Evolutionary conservation across 129 eudicot genomes (phyloP).

Genomic region (Glebionis coronaria): DNA sequence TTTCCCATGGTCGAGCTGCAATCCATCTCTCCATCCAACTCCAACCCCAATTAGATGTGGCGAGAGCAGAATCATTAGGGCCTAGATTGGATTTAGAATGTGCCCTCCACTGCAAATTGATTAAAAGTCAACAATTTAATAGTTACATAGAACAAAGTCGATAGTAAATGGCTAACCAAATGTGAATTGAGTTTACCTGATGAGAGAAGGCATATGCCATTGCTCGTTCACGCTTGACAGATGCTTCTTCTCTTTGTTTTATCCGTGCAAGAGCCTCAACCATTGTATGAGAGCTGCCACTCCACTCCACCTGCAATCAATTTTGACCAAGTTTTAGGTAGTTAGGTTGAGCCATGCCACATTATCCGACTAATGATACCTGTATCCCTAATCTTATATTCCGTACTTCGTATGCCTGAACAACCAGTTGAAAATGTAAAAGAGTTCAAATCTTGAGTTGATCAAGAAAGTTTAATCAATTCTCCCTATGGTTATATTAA

Average conservation of each 20-base stretch:
- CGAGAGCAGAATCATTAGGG: slow-evolving; percentile 36
- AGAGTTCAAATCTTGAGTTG: neutral
- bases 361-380: slow-evolving; percentile 5
- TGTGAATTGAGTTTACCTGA: slow-evolving; percentile 49
- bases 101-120: slow-evolving; percentile 81
- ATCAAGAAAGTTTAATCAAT: neutral
- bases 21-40: slow-evolving; percentile 99
- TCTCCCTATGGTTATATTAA: neutral
- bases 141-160: neutral
- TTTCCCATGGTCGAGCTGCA: slow-evolving; percentile 96
- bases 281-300: slow-evolving; percentile 67
- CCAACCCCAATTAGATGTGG: slow-evolving; percentile 96
- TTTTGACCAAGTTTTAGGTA: slow-evolving; percentile 16
- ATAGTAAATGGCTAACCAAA: neutral
- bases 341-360: neutral
- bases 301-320: slow-evolving; percentile 77
- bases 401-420: neutral
- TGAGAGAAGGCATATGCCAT: slow-evolving; percentile 97
- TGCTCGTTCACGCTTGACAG: slow-evolving; percentile 85
- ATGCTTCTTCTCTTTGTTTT: slow-evolving; percentile 90
- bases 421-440: neutral
- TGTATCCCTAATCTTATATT: neutral
- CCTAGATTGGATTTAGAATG: slow-evolving; percentile 50
- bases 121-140: neutral
- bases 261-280: slow-evolving; percentile 67